Conservation (phyloP, 805 yeast species). For the Kazachstania martiniae region DNA sequence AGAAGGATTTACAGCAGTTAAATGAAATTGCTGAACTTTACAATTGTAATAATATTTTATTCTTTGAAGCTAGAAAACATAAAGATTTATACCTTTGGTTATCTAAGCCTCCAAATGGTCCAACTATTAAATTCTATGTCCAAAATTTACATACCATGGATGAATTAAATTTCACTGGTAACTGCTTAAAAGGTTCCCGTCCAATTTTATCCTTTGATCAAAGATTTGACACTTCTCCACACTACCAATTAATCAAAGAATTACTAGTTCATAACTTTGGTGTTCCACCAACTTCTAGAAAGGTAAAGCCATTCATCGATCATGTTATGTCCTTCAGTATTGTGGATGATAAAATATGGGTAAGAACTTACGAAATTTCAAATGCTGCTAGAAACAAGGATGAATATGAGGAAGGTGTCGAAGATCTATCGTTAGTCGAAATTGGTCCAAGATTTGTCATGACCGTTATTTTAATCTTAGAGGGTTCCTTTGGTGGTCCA, state of each 20-base stretch:
- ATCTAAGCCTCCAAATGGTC: constrained; percentile 96
- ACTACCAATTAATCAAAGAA: constrained; percentile 70
- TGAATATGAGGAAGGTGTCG: constrained; percentile 39
- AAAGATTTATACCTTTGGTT: constrained; percentile 91
- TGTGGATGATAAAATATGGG: constrained; percentile 91
- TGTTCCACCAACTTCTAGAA: constrained; percentile 89
- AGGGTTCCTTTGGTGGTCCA: constrained; percentile 97
- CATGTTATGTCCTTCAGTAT: constrained; percentile 89
- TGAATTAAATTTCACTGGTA: constrained; percentile 93
- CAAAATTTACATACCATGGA: constrained; percentile 94
- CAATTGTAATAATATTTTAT: constrained; percentile 91
- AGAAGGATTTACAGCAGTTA: constrained; percentile 75
- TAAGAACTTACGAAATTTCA: constrained; percentile 84
- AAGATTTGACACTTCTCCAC: constrained; percentile 59
- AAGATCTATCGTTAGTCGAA: constrained; percentile 74
- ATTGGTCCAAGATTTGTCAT: constrained; percentile 94
- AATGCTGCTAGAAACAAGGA: constrained; percentile 44
- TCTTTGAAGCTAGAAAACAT: constrained; percentile 93
- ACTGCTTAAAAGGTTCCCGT: constrained; percentile 89
- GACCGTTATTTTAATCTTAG: constrained; percentile 82
- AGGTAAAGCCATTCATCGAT: constrained; percentile 87
- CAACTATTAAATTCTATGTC: constrained; percentile 85
- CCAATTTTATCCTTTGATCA: constrained; percentile 86
- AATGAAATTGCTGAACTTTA: constrained; percentile 94
- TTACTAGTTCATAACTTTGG: constrained; percentile 77